Evolutionary conservation across 331 rosid genomes (phyloP).

Genomic region (Stylosanthes scabra): DNA sequence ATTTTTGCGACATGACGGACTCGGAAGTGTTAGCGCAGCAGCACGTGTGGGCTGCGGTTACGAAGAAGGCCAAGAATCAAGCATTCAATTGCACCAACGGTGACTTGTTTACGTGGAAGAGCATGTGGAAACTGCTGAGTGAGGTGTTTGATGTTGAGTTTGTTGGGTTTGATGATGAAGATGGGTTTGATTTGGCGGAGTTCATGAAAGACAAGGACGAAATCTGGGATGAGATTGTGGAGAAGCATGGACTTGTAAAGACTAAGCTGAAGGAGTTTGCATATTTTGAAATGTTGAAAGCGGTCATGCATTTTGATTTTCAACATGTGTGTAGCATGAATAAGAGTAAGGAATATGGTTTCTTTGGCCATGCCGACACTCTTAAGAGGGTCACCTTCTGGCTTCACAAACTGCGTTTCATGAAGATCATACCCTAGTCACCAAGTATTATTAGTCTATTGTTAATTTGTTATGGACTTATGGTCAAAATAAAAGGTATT

Average conservation of each 20-base stretch:
- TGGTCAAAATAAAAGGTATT: too few relatives aligned
- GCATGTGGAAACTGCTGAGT: constrained; percentile 34
- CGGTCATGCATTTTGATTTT: constrained; percentile 28
- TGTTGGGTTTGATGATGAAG: constrained; percentile 19
- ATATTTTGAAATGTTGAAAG: neutral
- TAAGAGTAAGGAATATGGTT: constrained; percentile 49
- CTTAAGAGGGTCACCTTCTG: constrained; percentile 40
- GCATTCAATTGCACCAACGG: constrained; percentile 54
- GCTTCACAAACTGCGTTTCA: constrained; percentile 28
- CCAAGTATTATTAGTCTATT: too few relatives aligned
- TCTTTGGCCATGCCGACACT: constrained; percentile 34
- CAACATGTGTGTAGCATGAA: constrained; percentile 55
- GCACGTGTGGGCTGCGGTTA: constrained; percentile 56
- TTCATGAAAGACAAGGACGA: constrained; percentile 44
- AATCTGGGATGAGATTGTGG: constrained; percentile 52
- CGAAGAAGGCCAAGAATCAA: constrained; percentile 26
- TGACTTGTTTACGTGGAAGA: constrained; percentile 50
- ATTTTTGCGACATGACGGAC: constrained; percentile 52
- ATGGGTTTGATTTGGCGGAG: constrained; percentile 42
- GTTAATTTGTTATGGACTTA: too few relatives aligned
- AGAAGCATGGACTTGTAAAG: constrained; percentile 39
- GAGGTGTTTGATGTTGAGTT: constrained; percentile 36
- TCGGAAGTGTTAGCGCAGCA: constrained; percentile 44
- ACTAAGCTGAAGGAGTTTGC: constrained; percentile 46
- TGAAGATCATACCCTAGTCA: constrained; percentile 54